Evolutionary conservation across 1,284 basidiomycete genomes (phyloP).

Genomic region (Cutaneotrichosporon sp.): DNA sequence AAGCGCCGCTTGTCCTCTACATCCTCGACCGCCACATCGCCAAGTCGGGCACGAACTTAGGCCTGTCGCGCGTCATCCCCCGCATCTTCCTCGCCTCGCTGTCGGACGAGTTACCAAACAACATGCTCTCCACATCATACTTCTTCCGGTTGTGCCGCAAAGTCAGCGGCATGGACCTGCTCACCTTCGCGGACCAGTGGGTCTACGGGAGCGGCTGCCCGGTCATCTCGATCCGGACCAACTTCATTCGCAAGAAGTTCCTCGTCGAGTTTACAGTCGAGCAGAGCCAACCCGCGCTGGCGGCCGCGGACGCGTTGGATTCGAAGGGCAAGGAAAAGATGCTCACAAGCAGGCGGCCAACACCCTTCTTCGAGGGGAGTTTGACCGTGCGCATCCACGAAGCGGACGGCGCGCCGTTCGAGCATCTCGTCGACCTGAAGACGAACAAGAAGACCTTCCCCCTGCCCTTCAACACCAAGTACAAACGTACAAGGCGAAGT

Average conservation of each 20-base stretch:
- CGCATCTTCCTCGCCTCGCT: constrained; percentile 93
- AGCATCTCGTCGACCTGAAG: constrained; percentile 93
- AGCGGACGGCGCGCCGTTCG: constrained; percentile 97
- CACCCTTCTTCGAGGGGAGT: constrained; percentile 82
- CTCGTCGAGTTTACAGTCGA: constrained; percentile 92
- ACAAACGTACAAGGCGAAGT: constrained; percentile 84
- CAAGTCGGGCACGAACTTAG: constrained; percentile 92
- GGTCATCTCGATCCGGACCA: constrained; percentile 80
- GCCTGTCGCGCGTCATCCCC: constrained; percentile 89
- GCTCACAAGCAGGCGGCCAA: constrained; percentile 72
- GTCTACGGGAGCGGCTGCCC: constrained; percentile 97
- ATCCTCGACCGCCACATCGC: constrained; percentile 91
- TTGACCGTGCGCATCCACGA: constrained; percentile 99
- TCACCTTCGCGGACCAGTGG: constrained; percentile 95
- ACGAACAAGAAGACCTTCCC: constrained; percentile 85
- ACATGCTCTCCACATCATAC: constrained; percentile 81
- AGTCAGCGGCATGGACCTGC: constrained; percentile 84
- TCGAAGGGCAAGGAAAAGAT: constrained; percentile 27
- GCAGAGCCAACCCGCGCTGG: constrained; percentile 75
- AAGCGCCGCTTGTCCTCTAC: constrained; percentile 90
- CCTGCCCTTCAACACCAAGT: constrained; percentile 99
- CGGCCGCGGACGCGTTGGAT: constrained; percentile 23
- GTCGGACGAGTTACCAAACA: constrained; percentile 82
- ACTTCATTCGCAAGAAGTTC: constrained; percentile 97
- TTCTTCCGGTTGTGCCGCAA: constrained; percentile 93